Conservation (phyloP, 768 basidiomycete species). For the Termitomyces sp. region DNA sequence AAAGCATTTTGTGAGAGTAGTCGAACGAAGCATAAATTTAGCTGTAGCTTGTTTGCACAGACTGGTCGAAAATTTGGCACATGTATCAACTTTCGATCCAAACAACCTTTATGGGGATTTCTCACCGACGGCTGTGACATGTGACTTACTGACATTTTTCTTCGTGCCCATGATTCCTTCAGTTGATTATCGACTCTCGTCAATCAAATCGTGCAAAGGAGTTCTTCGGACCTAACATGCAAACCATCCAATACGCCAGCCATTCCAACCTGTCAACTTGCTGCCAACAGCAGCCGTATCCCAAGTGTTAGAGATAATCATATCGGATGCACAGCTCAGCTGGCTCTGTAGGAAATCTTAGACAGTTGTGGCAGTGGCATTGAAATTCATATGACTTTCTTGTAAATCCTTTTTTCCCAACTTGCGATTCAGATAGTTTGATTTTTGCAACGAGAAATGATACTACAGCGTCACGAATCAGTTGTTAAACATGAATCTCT, state of each 20-base stretch:
- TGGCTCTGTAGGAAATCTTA: too few relatives aligned
- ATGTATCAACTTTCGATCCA: slow-evolving; percentile 2
- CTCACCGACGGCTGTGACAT: too few relatives aligned
- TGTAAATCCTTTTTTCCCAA: not conserved
- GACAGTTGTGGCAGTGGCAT: not conserved
- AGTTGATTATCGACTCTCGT: not conserved
- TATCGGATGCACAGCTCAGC: not conserved
- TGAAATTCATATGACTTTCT: not conserved
- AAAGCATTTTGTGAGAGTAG: slow-evolving; percentile 4
- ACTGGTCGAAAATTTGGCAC: not conserved
- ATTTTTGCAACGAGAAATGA: not conserved
- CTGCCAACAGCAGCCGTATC: not conserved
- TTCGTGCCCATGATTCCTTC: not conserved
- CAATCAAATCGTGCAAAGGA: too few relatives aligned
- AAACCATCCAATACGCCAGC: not conserved
- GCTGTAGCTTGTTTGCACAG: not conserved
- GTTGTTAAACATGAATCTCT: not conserved
- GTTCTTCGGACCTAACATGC: not conserved
- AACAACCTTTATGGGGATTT: not conserved
- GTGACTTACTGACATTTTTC: too few relatives aligned
- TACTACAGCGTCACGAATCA: not conserved
- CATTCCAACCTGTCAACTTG: not conserved
- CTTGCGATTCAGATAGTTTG: not conserved
- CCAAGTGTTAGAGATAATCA: too few relatives aligned
- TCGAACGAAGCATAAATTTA: slow-evolving; percentile 9